Evolutionary conservation across 768 basidiomycete genomes (phyloP).

Genomic region (Porphyrellus cyaneotinctus): DNA sequence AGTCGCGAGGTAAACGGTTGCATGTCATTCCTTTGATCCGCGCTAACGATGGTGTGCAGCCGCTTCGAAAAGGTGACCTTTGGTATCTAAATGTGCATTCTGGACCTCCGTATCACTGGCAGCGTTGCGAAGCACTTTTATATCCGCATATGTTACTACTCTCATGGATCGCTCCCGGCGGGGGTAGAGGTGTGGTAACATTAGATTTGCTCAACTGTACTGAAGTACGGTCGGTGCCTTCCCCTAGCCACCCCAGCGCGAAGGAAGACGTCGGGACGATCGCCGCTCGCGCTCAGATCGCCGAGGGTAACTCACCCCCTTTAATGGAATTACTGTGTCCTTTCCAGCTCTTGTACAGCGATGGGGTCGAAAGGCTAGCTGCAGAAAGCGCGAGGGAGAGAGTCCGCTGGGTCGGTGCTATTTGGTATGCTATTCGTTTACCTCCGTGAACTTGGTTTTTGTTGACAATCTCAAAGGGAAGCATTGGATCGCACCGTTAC

Average conservation of each 20-base stretch:
- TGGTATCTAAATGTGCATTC: conserved; percentile 96
- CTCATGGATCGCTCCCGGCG: conserved; percentile 82
- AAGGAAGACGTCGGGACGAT: conserved; percentile 84
- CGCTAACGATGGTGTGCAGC: conserved; percentile 44
- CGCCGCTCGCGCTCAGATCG: conserved; percentile 64
- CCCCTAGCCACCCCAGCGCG: conserved; percentile 75
- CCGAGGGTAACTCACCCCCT: conserved; percentile 38
- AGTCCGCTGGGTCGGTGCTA: conserved; percentile 86
- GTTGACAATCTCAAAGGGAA: conserved; percentile 50
- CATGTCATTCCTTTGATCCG: neutral
- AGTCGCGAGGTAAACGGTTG: conserved; percentile 40
- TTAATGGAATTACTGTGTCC: conserved; percentile 78
- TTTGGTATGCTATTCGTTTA: conserved; percentile 56
- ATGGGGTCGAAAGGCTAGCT: conserved; percentile 84
- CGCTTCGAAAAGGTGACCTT: conserved; percentile 76
- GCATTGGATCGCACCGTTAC: conserved; percentile 63
- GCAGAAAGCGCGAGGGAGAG: conserved; percentile 86
- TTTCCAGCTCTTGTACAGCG: conserved; percentile 86
- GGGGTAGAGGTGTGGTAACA: conserved; percentile 80
- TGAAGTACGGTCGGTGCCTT: conserved; percentile 79
- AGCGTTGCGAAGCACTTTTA: conserved; percentile 74
- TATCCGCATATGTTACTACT: conserved; percentile 83
- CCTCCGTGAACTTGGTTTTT: neutral
- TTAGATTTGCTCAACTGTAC: conserved; percentile 84
- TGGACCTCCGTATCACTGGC: conserved; percentile 71